A percentile compares a stretch with the other conserved stretches of the same genome.
Evolutionary conservation across 768 basidiomycete species (phyloP).

Genomic region (Sistotremastrum niveocremeum): DNA sequence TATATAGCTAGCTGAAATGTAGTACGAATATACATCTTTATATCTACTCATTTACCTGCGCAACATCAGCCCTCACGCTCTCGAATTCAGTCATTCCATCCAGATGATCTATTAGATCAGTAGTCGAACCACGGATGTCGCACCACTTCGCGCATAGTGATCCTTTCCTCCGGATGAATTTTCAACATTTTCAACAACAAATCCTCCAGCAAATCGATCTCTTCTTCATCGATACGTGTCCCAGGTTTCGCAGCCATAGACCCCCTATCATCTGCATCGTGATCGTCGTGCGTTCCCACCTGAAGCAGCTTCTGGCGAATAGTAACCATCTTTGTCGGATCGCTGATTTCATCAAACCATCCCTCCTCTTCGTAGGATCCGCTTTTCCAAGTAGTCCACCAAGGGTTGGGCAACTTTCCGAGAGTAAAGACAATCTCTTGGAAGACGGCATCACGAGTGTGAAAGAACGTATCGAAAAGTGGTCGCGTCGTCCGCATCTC

Average conservation of each 20-base stretch:
- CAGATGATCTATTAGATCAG: no score
- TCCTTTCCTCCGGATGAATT: slow-evolving; percentile 30
- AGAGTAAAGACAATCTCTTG: slow-evolving; percentile 23
- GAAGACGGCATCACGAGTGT: slow-evolving; percentile 17
- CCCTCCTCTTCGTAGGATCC: background rate
- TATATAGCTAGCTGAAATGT: no score
- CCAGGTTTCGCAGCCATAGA: slow-evolving; percentile 22
- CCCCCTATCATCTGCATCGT: slow-evolving; percentile 15
- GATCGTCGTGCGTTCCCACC: slow-evolving; percentile 19
- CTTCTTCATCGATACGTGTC: slow-evolving; percentile 13
- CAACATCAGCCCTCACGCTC: no score
- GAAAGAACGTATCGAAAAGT: slow-evolving; percentile 26
- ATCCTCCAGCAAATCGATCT: slow-evolving; percentile 24
- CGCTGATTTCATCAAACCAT: slow-evolving; percentile 27
- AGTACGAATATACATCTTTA: no score
- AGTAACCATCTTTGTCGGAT: slow-evolving; percentile 19
- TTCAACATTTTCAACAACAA: slow-evolving; percentile 27
- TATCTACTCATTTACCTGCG: no score
- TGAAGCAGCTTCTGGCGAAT: slow-evolving; percentile 15
- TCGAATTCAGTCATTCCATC: no score
- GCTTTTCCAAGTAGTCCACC: slow-evolving; percentile 22
- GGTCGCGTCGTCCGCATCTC: slow-evolving; percentile 28
- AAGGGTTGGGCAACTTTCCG: slow-evolving; percentile 28
- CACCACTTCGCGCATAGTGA: slow-evolving; percentile 22
- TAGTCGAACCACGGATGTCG: slow-evolving; percentile 20